Conservation (phyloP, 1,139 yeast genomes). For the Debaryomyces singareniensis region DNA sequence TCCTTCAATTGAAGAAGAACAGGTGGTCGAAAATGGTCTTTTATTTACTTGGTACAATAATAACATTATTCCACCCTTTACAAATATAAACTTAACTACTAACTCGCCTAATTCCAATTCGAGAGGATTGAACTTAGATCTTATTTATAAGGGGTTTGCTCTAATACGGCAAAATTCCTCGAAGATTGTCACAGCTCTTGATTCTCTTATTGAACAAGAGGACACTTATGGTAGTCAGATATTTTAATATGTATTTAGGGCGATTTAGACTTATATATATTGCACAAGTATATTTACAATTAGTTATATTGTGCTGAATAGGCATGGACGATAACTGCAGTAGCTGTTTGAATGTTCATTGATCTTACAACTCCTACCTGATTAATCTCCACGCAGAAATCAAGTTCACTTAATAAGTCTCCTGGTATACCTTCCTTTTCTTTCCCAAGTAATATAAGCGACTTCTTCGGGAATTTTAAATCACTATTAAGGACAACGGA, state of each 20-base stretch:
- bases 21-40: conserved; percentile 78
- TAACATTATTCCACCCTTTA: conserved; percentile 58
- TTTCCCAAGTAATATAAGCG: conserved; percentile 72
- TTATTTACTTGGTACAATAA: conserved; percentile 65
- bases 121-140: conserved; percentile 28
- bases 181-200: conserved; percentile 31
- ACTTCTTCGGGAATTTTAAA: conserved; percentile 69
- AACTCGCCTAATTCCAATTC: conserved; percentile 36
- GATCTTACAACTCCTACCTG: conserved; percentile 90
- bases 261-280: conserved; percentile 2
- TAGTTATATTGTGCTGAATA: conserved; percentile 71
- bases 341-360: conserved; percentile 95
- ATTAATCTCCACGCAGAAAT: conserved; percentile 82
- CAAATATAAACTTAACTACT: conserved; percentile 46
- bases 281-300: conserved; percentile 2
- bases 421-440: conserved; percentile 94
- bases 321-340: conserved; percentile 90
- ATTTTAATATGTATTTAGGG: conserved; percentile 12
- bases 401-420: conserved; percentile 71
- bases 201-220: conserved; percentile 34
- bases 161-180: conserved; percentile 32
- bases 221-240: conserved; percentile 23
- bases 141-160: conserved; percentile 21
- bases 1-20: conserved; percentile 81
- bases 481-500: conserved; percentile 62